Evolutionary conservation across 768 basidiomycete genomes (phyloP), one percentile per base, ranked within the genome.

Genomic region (Boletus vermiculosoides): DNA sequence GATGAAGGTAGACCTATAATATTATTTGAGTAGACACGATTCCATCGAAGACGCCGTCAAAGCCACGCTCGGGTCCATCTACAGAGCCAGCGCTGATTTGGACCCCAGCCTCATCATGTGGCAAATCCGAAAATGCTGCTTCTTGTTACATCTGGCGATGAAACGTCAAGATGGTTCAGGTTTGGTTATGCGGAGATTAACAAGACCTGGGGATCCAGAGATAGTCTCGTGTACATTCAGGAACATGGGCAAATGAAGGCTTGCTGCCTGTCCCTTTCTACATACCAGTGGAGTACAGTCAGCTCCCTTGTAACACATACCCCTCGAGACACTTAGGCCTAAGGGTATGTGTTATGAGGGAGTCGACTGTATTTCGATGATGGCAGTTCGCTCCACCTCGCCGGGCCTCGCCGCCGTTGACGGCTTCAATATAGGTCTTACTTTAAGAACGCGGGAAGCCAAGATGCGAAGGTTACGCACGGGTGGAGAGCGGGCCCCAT

Each of bases 101-200:
- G 55, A 8, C 12, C 42, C 34, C 13, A 20, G 30, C 12, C 33
- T 34, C 23, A 40, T 31, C 48, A 9, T 31, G 48, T 36, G 45
- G 56, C 22, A 45, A 30, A 51, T 58, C 48, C 23, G 48, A 45
- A 10, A n/a, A 55, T 30, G 30, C 30, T 20, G 22, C 22, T 53
- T 46, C 44, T 45, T 33, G 30, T 37, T 42, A 25, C 30, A 51
- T 40, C 30, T 13, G 20, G 13, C 16, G 18, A 36, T 15, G 47
- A 41, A 41, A n/a, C n/a, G 4, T 36, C 51, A 6, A 23, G 33
- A 41, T 10, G 13, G n/a, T 16, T 36, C 22, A 8, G 4, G 34
- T 30, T 56, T 41, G 33, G 39, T 11, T n/a, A 50, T 45, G 37
- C 59, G 47, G 52, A 60, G 18, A 55, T 56, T 40, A 51, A 55